Percentiles rank a stretch among this genome's conserved stretches.
phyloP scores from a whole-genome alignment of 495 filamentous ascomycete genomes.

The Tuber indicum region DNA sequence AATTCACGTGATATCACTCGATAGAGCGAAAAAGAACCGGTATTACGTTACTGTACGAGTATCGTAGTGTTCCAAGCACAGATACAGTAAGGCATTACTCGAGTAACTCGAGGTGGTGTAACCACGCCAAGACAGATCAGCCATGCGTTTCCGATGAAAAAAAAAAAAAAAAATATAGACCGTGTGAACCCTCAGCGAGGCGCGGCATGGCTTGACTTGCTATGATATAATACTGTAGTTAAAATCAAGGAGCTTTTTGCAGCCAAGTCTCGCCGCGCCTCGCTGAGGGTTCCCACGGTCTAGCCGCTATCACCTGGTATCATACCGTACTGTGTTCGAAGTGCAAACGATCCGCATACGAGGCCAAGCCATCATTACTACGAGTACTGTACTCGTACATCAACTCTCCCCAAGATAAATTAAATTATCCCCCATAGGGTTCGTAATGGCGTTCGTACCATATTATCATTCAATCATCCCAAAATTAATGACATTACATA shows the following conservation, averaged over 20 bases:
- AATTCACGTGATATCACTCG: slow-evolving; percentile 2
- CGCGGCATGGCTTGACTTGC: too few relatives aligned
- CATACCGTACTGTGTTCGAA: background rate
- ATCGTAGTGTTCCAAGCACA: background rate
- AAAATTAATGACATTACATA: background rate
- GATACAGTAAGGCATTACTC: background rate
- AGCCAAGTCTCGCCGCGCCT: too few relatives aligned
- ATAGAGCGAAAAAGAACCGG: background rate
- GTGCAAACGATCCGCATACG: background rate
- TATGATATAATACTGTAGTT: too few relatives aligned
- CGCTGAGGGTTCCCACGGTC: too few relatives aligned
- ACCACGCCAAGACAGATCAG: background rate
- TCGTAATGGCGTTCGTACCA: background rate
- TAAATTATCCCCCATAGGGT: background rate
- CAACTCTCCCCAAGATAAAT: background rate
- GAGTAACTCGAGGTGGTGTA: background rate
- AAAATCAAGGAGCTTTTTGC: too few relatives aligned
- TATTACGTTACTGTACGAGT: background rate
- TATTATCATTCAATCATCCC: background rate
- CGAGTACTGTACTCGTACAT: too few relatives aligned
- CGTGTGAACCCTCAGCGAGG: too few relatives aligned
- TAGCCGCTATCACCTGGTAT: background rate
- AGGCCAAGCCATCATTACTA: background rate
- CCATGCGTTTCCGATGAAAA: background rate
- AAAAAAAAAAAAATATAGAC: too few relatives aligned